Base-by-base conservation (phyloP, 495 filamentous ascomycete genomes). In the Jackrogersella minutella region DNA sequence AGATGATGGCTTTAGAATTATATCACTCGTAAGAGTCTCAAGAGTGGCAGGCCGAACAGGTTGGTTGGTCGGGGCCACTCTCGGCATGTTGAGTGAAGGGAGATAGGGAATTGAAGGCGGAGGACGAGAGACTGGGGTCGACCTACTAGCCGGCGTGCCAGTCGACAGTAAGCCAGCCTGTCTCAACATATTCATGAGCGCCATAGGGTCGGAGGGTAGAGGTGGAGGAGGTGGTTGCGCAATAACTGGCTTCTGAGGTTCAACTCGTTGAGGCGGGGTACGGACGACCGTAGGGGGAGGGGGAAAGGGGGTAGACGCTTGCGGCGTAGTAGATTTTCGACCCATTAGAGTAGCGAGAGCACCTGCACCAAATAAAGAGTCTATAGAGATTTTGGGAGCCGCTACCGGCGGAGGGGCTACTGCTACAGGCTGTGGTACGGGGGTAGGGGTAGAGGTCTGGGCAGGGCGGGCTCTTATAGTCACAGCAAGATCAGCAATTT, bases 401-500 rank as follows among this genome's bases (percentile, higher is more conserved):
- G 70, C 71, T 33, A 60, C 44, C 58, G 76, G 72, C 56, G 79
- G 72, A 55, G 77, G 63, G 54, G 77, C 71, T 58, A 74, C 66
- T 62, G 68, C 72, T 71, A 73, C 64, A 44, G 68, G 56, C 69
- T 70, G 64, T 52, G 76, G 47, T 64, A 70, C 47, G 54, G 74
- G 73, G 59, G 68, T 71, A 65, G 75, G 64, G 47, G 73, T 72
- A 66, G 74, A 19, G 39, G 73, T 73, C 62, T 73, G 68, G 73
- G 79, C 74, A 59, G 54, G 67, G 50, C 70, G 72, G 34, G 76
- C 76, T 73, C 76, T 79, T 62, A 81, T 77, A 58, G 79, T 83
- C 77, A 84, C 81, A 65, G 84, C 82, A 68, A 96, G 84, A 66
- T 87, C 85, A 68, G 87, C 83, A 68, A 97, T 86, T 82, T 92